phyloP scores from a whole-genome alignment of 2,329 filamentous ascomycete species.

The Gnomoniopsis sp. region DNA sequence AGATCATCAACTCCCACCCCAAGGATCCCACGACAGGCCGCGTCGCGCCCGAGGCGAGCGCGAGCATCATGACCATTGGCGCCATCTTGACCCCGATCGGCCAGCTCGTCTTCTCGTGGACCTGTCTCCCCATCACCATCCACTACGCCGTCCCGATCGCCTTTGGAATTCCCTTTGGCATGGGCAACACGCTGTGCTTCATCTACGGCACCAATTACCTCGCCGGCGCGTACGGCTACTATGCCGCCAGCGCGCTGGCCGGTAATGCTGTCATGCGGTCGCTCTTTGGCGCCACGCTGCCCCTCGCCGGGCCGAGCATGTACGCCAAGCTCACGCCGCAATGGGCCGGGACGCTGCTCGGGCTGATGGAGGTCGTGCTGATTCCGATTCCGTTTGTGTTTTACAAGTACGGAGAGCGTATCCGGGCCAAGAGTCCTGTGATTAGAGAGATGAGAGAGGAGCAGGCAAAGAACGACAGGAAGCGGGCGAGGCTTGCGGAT shows the following conservation, averaged over 20 bases:
- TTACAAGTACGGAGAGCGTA: constrained; percentile 52
- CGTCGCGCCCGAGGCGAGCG: constrained; percentile 74
- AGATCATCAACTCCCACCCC: constrained; percentile 72
- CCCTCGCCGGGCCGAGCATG: constrained; percentile 69
- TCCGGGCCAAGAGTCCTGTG: constrained; percentile 44
- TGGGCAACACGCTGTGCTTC: constrained; percentile 71
- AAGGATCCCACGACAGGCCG: constrained; percentile 73
- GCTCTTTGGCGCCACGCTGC: constrained; percentile 66
- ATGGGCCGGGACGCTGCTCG: constrained; percentile 72
- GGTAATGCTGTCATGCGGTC: constrained; percentile 71
- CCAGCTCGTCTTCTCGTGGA: constrained; percentile 87
- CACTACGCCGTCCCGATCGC: constrained; percentile 77
- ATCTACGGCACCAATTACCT: constrained; percentile 78
- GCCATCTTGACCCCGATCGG: constrained; percentile 71
- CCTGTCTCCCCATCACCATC: constrained; percentile 70
- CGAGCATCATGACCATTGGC: constrained; percentile 75
- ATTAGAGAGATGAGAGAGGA: constrained; percentile 40
- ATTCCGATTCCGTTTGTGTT: constrained; percentile 76
- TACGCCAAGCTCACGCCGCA: constrained; percentile 64
- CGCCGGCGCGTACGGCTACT: constrained; percentile 71
- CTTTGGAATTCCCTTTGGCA: constrained; percentile 72
- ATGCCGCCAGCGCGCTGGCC: constrained; percentile 71
- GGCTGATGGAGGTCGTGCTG: constrained; percentile 63
- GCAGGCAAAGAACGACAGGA: constrained; percentile 31
- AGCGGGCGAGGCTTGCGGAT: constrained; percentile 22